These are phyloP conservation scores for Botrytis aclada DNA, from an alignment of 2,329 filamentous ascomycete genomes.

Conservation along the genomic window DNA sequence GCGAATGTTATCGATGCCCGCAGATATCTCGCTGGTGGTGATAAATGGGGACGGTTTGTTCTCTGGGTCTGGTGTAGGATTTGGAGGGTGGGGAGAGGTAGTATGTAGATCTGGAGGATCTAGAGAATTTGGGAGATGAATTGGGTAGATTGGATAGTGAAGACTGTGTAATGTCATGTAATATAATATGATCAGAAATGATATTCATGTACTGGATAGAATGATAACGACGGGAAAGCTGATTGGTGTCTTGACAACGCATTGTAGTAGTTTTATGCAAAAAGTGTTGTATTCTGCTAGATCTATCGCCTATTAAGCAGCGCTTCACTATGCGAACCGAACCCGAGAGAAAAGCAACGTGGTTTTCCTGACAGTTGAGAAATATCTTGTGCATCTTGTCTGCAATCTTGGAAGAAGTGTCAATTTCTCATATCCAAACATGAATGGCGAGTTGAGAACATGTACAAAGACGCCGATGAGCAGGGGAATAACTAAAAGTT, in stretches of 20 bases:
- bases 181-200: not conserved
- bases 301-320: not conserved
- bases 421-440: not conserved
- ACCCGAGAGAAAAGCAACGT: not conserved
- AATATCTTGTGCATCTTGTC: fast-evolving
- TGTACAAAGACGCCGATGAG: not conserved
- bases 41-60: fast-evolving
- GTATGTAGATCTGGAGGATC: not conserved
- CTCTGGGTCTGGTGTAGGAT: not conserved
- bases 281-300: not conserved
- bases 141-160: not conserved
- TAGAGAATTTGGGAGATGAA: fast-evolving
- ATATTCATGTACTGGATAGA: not conserved
- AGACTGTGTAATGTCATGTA: no score
- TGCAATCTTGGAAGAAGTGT: not conserved
- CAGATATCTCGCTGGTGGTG: not conserved
- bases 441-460: not conserved
- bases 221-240: fast-evolving
- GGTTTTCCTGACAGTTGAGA: fast-evolving
- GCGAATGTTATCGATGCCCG: not conserved
- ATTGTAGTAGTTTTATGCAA: not conserved
- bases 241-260: fast-evolving
- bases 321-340: no score
- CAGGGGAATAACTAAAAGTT: fast-evolving
- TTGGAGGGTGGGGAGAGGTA: not conserved